Base-by-base conservation (phyloP, 202 grass and related monocot genomes). In the Alloteropsis angusta region DNA sequence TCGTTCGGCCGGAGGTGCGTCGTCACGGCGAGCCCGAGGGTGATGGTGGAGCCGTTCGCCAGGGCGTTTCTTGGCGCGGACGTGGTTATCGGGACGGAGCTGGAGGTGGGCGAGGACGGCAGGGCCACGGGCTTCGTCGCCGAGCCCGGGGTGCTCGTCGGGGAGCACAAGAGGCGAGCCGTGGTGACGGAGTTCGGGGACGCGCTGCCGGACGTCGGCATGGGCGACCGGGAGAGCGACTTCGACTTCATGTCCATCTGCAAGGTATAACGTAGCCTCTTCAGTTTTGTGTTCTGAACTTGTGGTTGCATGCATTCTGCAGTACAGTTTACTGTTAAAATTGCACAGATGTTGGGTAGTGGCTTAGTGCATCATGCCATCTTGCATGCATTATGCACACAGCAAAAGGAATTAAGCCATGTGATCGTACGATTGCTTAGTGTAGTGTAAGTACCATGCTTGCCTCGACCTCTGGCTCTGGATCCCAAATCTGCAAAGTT, bases 171-270 rank as follows among this genome's bases (percentile, higher is more conserved):
- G 90, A 91, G 85, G 79, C 55, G 64, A 42, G 90, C 84, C n/a
- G 74, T 93, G 32, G 1, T 76, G 32, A 74, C 79, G 84, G 93
- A 89, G 82, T 84, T 89, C 37, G 82, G 88, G 6, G 79, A 84
- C 10, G 14, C 47, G 23, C 57, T 89, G 71, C 90, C 90, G 9
- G 88, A 97, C 79, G 82, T 97, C 3, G 90, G 83, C 26, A 80
- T 93, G 42, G 93, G 93, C 5, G 88, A 97, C 68, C 61, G 85
- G 10, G 88, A 86, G 88, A 91, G 83, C 1, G 90, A 97, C 60
- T 86, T 85, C 39, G 78, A 89, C 50, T 91, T 97, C 90, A 91
- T 97, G 90, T 83, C 88, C 70, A 26, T 93, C 38, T 97, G 93
- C 86, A 93, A 89, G 88, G 93, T 91, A 70, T 52, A 30, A 30